Evolutionary conservation across 2,329 filamentous ascomycete species (phyloP).

Genomic region (Colletotrichum paranaense): DNA sequence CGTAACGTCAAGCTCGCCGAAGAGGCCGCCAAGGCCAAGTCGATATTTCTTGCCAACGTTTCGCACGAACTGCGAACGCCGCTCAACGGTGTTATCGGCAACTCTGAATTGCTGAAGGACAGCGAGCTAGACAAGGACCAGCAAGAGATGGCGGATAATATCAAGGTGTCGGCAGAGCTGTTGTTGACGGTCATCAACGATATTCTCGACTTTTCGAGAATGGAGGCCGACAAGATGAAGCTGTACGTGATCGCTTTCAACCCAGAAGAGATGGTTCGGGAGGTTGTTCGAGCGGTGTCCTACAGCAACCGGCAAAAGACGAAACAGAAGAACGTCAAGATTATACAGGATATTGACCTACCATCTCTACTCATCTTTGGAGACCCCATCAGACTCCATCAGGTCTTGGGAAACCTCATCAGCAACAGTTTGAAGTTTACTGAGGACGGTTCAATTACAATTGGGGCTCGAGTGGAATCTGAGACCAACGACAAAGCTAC

Average conservation of each 20-base stretch:
- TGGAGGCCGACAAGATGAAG: constrained; percentile 89
- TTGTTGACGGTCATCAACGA: constrained; percentile 95
- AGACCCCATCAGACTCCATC: constrained; percentile 74
- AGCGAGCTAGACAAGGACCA: constrained; percentile 81
- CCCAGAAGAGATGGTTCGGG: constrained; percentile 73
- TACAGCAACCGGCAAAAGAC: constrained; percentile 74
- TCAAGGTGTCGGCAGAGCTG: constrained; percentile 86
- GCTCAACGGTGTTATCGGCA: constrained; percentile 89
- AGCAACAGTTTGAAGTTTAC: constrained; percentile 97
- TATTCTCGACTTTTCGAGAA: constrained; percentile 94
- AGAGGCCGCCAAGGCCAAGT: constrained; percentile 85
- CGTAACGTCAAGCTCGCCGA: constrained; percentile 85
- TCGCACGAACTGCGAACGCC: constrained; percentile 86
- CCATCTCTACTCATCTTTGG: constrained; percentile 79
- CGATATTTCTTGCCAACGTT: constrained; percentile 83
- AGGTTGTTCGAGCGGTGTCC: constrained; percentile 73
- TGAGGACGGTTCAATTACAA: constrained; percentile 85
- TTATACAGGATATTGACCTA: constrained; percentile 76
- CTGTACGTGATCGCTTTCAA: constrained; percentile 79
- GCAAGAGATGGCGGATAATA: constrained; percentile 87
- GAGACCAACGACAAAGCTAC: constrained; percentile 78
- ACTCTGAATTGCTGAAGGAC: constrained; percentile 84
- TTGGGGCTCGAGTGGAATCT: constrained; percentile 78
- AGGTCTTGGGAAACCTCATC: constrained; percentile 84
- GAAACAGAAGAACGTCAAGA: constrained; percentile 71